Evolutionary conservation across 2,329 filamentous ascomycete species (phyloP).

Genomic region (Pestalotiopsis sp.): DNA sequence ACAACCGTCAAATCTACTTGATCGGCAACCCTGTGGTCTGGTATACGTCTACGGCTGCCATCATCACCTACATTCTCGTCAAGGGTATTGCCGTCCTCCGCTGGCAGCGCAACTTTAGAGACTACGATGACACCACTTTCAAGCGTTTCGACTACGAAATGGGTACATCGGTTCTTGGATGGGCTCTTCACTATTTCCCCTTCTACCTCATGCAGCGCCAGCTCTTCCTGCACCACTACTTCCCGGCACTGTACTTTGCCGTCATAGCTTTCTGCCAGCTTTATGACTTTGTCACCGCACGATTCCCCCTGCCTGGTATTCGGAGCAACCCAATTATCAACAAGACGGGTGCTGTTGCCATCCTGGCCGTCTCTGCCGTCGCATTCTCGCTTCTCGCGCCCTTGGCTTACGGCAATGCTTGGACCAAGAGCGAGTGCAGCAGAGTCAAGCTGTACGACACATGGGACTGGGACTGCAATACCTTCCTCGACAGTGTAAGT

Average conservation of each 20-base stretch:
- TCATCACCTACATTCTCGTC: slow-evolving; percentile 78
- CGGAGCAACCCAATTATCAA: slow-evolving; percentile 75
- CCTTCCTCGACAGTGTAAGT: slow-evolving; percentile 85
- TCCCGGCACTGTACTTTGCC: slow-evolving; percentile 94
- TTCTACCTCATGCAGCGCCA: slow-evolving; percentile 99
- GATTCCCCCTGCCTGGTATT: slow-evolving; percentile 70
- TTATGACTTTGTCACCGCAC: slow-evolving; percentile 81
- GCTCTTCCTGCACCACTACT: slow-evolving; percentile 97
- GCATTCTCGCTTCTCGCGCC: slow-evolving; percentile 87
- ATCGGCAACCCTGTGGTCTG: slow-evolving; percentile 94
- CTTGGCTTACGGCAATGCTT: slow-evolving; percentile 88
- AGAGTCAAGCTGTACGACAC: slow-evolving; percentile 83
- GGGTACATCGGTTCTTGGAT: slow-evolving; percentile 85
- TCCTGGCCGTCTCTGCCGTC: slow-evolving; percentile 74
- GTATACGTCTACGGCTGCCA: slow-evolving; percentile 83
- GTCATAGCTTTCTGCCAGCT: slow-evolving; percentile 87
- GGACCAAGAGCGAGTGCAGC: slow-evolving; percentile 88
- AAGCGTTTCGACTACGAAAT: slow-evolving; percentile 99
- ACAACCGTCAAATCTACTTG: slow-evolving; percentile 94
- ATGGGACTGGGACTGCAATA: slow-evolving; percentile 99
- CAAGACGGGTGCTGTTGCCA: slow-evolving; percentile 70
- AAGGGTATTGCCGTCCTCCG: slow-evolving; percentile 86
- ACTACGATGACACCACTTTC: slow-evolving; percentile 82
- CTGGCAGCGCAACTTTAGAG: slow-evolving; percentile 91
- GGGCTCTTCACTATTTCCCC: slow-evolving; percentile 98